Percentiles rank a stretch among this genome's conserved stretches.
Evolutionary conservation across 2,329 filamentous ascomycete genomes (phyloP).

Genomic region (Arachnopeziza araneosa): DNA sequence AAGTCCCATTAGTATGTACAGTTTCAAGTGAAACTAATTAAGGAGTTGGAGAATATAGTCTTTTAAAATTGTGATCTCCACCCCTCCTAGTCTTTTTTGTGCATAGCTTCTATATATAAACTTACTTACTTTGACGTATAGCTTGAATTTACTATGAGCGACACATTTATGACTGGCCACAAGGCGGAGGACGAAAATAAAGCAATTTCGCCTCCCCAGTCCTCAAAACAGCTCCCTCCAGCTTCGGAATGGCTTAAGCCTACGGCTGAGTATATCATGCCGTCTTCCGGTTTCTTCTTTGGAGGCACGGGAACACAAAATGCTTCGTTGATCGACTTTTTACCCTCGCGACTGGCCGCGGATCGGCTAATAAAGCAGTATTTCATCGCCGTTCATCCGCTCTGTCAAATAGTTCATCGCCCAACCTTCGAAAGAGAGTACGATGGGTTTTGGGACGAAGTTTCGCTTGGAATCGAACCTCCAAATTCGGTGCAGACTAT

Average conservation of each 20-base stretch:
- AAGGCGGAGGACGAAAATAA: conserved; percentile 9
- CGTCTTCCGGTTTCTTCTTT: conserved; percentile 49
- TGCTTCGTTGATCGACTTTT: conserved; percentile 50
- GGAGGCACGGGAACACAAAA: conserved; percentile 40
- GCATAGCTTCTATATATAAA: neutral
- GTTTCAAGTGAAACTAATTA: no score
- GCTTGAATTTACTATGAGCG: conserved; percentile 18
- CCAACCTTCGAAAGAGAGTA: conserved; percentile 62
- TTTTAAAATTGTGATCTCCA: no score
- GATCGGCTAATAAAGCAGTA: conserved; percentile 63
- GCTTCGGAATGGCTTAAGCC: conserved; percentile 55
- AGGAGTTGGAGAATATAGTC: no score
- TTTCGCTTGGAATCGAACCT: conserved; percentile 55
- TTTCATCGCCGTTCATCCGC: conserved; percentile 60
- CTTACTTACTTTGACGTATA: conserved; percentile 6
- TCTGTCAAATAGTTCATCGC: conserved; percentile 62
- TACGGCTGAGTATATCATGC: conserved; percentile 25
- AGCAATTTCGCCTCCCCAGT: conserved; percentile 12
- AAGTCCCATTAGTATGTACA: no score
- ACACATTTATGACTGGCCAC: conserved; percentile 16
- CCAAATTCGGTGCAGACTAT: conserved; percentile 60
- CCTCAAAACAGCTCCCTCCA: conserved; percentile 18
- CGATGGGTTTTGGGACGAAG: conserved; percentile 57
- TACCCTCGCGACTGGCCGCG: conserved; percentile 52
- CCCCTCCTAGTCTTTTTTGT: neutral